phyloP scores from a whole-genome alignment of 2,329 filamentous ascomycete genomes.

The Hymenoscyphus fraxineus region DNA sequence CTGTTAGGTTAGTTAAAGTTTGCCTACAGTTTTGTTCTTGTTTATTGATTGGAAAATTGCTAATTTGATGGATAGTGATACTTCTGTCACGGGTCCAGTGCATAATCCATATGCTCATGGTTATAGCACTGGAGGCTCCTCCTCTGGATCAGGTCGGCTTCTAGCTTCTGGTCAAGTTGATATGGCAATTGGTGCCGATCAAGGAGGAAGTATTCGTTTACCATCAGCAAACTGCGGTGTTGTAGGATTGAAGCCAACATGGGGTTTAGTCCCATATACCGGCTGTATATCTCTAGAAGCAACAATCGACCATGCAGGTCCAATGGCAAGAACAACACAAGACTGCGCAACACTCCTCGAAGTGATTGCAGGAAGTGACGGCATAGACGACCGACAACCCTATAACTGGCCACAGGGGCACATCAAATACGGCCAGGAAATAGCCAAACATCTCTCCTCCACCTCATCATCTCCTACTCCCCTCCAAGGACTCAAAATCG shows the following conservation, averaged over 20 bases:
- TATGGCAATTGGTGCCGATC: constrained; percentile 36
- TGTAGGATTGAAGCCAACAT: constrained; percentile 30
- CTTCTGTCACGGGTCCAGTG: constrained; percentile 24
- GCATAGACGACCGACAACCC: constrained; percentile 44
- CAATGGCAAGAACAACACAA: constrained; percentile 40
- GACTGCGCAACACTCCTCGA: constrained; percentile 43
- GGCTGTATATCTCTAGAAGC: constrained; percentile 46
- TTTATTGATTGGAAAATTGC: neutral
- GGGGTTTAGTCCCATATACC: constrained; percentile 29
- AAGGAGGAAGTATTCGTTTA: constrained; percentile 28
- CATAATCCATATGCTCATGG: constrained; percentile 44
- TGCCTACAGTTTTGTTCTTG: neutral
- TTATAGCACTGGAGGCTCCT: constrained; percentile 48
- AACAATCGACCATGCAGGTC: constrained; percentile 48
- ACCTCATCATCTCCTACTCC: constrained; percentile 8
- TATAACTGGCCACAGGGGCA: constrained; percentile 33
- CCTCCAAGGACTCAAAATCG: constrained; percentile 39
- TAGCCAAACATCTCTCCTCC: constrained; percentile 19
- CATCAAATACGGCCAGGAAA: constrained; percentile 25
- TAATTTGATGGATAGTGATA: constrained; percentile 17
- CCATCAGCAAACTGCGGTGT: constrained; percentile 28
- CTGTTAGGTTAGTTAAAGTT: constrained; percentile 19
- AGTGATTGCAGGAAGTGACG: constrained; percentile 46
- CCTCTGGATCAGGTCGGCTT: constrained; percentile 45
- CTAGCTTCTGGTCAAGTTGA: constrained; percentile 43